These are phyloP conservation scores for Blastosporella zonata DNA, from an alignment of 1,284 basidiomycete genomes.

Conservation along the genomic window DNA sequence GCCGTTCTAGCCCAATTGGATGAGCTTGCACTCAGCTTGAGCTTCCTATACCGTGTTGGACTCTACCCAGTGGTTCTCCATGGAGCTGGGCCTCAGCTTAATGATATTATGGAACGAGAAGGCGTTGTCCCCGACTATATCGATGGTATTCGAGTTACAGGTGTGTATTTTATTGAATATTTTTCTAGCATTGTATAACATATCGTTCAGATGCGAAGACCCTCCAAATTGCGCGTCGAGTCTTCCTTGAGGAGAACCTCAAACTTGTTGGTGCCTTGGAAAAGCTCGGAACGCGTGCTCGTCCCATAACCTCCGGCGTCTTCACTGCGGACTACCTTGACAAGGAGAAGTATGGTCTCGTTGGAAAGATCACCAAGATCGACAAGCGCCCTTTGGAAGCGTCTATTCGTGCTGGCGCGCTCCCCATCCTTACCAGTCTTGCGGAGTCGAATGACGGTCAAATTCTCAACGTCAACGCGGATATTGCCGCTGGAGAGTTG, in stretches of 20 bases:
- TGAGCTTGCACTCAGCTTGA: constrained; percentile 88
- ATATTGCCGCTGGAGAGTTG: constrained; percentile 93
- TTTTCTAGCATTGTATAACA: background rate
- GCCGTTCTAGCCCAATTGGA: constrained; percentile 89
- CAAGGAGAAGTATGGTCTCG: constrained; percentile 90
- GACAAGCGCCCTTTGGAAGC: constrained; percentile 96
- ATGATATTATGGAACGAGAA: constrained; percentile 86
- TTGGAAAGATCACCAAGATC: constrained; percentile 89
- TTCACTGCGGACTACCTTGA: constrained; percentile 96
- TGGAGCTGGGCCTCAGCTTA: constrained; percentile 93
- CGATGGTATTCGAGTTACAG: constrained; percentile 92
- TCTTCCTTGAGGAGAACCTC: constrained; percentile 94
- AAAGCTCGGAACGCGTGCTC: constrained; percentile 88
- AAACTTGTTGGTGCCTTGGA: constrained; percentile 90
- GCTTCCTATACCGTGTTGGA: constrained; percentile 91
- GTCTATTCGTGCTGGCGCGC: constrained; percentile 87
- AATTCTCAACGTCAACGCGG: constrained; percentile 95
- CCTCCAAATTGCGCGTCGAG: constrained; percentile 88
- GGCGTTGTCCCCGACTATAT: constrained; percentile 94
- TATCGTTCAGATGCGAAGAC: constrained; percentile 76
- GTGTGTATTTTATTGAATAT: constrained; percentile 38
- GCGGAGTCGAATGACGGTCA: constrained; percentile 92
- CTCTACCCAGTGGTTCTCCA: constrained; percentile 94
- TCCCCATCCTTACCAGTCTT: constrained; percentile 90
- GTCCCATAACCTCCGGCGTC: constrained; percentile 93